A percentile compares a stretch with the other conserved stretches of the same genome.
These are phyloP conservation scores for Gracilaria gracilis DNA, from an alignment of 23 red algal species.

Conservation along the genomic window DNA sequence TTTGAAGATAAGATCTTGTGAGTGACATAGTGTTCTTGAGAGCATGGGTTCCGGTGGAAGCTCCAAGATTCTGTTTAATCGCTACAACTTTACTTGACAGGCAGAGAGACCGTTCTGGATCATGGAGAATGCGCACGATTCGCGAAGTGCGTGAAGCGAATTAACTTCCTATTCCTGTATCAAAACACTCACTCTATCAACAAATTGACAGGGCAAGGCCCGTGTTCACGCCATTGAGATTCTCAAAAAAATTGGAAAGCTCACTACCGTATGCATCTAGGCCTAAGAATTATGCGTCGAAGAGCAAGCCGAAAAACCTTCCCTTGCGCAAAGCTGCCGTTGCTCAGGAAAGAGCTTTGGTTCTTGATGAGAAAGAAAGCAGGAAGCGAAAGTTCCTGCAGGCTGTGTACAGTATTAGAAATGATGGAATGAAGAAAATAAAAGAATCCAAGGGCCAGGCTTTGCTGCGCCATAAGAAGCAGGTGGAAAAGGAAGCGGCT, in stretches of 20 bases:
- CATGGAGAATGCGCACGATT: slow-evolving; percentile 95
- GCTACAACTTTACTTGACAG: slow-evolving; percentile 79
- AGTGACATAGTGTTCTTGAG: slow-evolving; percentile 97
- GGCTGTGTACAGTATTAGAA: slow-evolving; percentile 69
- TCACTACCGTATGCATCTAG: slow-evolving; percentile 91
- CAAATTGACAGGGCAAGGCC: slow-evolving; percentile 66
- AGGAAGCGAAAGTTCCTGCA: slow-evolving; percentile 53
- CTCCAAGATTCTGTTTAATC: slow-evolving; percentile 78
- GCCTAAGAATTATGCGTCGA: slow-evolving; percentile 58
- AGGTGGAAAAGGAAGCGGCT: slow-evolving; percentile 37
- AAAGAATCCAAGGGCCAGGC: slow-evolving; percentile 52
- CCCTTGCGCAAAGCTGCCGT: slow-evolving; percentile 38
- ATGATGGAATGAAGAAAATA: slow-evolving; percentile 62
- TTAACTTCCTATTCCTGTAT: slow-evolving; percentile 73
- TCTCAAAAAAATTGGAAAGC: slow-evolving; percentile 83
- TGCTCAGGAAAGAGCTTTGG: slow-evolving; percentile 60
- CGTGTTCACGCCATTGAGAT: slow-evolving; percentile 77
- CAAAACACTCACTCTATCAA: slow-evolving; percentile 90
- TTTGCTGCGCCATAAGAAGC: slow-evolving; percentile 39
- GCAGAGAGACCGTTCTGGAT: slow-evolving; percentile 35
- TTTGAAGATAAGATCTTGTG: slow-evolving; percentile 96
- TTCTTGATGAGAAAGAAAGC: slow-evolving; percentile 66
- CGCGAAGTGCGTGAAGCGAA: slow-evolving; percentile 88
- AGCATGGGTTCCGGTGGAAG: slow-evolving; percentile 93
- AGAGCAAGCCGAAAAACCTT: slow-evolving; percentile 17